A percentile compares a stretch with the other conserved stretches of the same genome.
These are phyloP conservation scores for Blastocystis sp. DNA, from an alignment of 352 stramenopile genomes.

Conservation along the genomic window DNA sequence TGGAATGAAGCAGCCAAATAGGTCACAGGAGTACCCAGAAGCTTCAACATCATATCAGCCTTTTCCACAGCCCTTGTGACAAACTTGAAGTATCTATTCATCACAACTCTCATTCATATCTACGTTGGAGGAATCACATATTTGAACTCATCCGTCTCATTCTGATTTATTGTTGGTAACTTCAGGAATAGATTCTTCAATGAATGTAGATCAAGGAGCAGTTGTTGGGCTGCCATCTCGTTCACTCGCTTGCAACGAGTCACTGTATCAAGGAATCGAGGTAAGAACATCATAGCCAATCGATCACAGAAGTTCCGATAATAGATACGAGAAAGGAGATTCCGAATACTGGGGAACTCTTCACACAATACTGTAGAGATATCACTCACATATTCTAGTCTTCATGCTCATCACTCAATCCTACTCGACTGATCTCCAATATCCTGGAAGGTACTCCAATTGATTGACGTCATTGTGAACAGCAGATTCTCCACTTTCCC, in stretches of 20 bases:
- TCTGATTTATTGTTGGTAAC: constrained; percentile 77
- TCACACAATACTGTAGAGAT: constrained; percentile 83
- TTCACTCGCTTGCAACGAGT: constrained; percentile 74
- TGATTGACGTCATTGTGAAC: constrained; percentile 78
- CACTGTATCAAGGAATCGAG: constrained; percentile 63
- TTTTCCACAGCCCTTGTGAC: constrained; percentile 71
- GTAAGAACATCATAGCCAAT: constrained; percentile 83
- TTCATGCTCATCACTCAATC: background rate
- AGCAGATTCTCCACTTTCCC: constrained; percentile 80
- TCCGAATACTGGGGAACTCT: constrained; percentile 81
- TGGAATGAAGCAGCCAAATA: constrained; percentile 82
- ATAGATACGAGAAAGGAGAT: constrained; percentile 81
- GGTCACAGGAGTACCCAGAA: constrained; percentile 86
- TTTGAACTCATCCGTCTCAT: constrained; percentile 66
- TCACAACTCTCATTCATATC: background rate
- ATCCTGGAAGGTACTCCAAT: constrained; percentile 84
- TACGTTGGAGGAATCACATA: constrained; percentile 37
- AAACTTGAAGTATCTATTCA: constrained; percentile 87
- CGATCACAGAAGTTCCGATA: constrained; percentile 97
- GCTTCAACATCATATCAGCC: constrained; percentile 90
- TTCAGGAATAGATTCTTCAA: constrained; percentile 91
- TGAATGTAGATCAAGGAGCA: constrained; percentile 93
- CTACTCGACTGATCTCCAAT: constrained; percentile 84
- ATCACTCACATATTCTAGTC: constrained; percentile 77
- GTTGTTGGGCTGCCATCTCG: constrained; percentile 89